phyloP scores from a whole-genome alignment of 225 moss, liverwort and hornwort genomes.

The Bryum argenteum region DNA sequence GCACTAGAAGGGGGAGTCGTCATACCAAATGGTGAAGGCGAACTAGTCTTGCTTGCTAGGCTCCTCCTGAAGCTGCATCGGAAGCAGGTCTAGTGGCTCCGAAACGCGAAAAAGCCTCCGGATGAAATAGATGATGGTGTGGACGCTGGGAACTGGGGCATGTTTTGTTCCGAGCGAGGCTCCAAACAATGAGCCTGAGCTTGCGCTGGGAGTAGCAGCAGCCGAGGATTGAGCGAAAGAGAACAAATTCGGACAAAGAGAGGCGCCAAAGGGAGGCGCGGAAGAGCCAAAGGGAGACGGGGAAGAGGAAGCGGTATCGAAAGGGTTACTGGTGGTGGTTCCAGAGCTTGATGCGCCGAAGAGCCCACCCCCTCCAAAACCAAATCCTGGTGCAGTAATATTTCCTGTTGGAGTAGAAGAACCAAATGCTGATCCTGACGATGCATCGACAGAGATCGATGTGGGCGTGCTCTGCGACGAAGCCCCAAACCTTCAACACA shows the following conservation, averaged over 20 bases:
- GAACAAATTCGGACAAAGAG: conserved; percentile 37
- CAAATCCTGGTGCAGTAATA: conserved; percentile 35
- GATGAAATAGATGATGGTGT: no score
- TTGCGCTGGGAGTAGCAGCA: conserved; percentile 33
- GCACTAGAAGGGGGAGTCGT: conserved; percentile 38
- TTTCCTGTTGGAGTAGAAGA: conserved; percentile 20
- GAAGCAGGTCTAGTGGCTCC: no score
- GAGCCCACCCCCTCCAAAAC: conserved; percentile 41
- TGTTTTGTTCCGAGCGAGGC: conserved; percentile 42
- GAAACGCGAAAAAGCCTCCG: no score
- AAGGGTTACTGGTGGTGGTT: conserved; percentile 25
- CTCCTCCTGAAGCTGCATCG: neutral
- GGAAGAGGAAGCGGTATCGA: conserved; percentile 38
- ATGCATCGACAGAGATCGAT: conserved; percentile 48
- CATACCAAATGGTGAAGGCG: conserved; percentile 41
- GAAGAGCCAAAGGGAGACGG: conserved; percentile 32
- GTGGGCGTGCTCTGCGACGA: conserved; percentile 36
- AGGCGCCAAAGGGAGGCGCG: conserved; percentile 30
- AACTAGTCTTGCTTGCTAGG: conserved; percentile 31
- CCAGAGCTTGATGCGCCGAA: conserved; percentile 47
- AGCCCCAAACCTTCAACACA: no score
- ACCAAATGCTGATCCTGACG: conserved; percentile 48
- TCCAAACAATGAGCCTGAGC: conserved; percentile 49
- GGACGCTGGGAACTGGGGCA: no score
- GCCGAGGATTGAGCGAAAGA: conserved; percentile 44